Conservation (phyloP, 345 rosid species). For the Populus davidiana region DNA sequence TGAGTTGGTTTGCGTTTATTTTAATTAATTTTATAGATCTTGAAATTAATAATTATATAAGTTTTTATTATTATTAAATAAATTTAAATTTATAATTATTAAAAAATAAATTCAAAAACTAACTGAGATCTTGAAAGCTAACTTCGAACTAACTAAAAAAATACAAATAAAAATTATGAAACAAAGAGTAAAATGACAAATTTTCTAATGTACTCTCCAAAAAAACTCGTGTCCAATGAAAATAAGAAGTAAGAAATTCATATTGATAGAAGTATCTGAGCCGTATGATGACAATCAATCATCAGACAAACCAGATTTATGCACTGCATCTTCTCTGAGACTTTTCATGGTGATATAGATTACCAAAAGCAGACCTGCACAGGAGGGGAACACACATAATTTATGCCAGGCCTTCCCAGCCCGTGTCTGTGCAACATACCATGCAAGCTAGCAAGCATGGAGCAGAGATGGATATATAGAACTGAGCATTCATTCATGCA, state of each 20-base stretch:
- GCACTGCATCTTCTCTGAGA: not conserved
- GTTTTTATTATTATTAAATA: too few species aligned
- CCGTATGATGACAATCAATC: not conserved
- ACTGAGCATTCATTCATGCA: not conserved
- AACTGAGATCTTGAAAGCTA: too few species aligned
- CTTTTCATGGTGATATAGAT: not conserved
- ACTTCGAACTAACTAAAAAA: too few species aligned
- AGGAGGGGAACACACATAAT: not conserved
- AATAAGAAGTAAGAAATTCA: too few species aligned
- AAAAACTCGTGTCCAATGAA: not conserved
- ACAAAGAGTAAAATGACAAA: too few species aligned
- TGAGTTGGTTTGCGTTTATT: too few species aligned
- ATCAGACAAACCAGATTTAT: not conserved
- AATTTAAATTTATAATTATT: too few species aligned
- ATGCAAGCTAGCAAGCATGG: not conserved
- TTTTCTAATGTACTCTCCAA: too few species aligned
- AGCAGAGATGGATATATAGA: not conserved
- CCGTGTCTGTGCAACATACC: not conserved
- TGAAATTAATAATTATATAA: too few species aligned
- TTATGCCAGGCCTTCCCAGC: not conserved
- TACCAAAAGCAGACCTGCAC: not conserved
- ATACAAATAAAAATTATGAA: too few species aligned
- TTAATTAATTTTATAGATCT: too few species aligned
- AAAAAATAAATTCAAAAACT: too few species aligned
- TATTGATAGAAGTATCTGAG: not conserved